Base-by-base conservation (phyloP, 306 rosid species). In the Vigna mungo region DNA sequence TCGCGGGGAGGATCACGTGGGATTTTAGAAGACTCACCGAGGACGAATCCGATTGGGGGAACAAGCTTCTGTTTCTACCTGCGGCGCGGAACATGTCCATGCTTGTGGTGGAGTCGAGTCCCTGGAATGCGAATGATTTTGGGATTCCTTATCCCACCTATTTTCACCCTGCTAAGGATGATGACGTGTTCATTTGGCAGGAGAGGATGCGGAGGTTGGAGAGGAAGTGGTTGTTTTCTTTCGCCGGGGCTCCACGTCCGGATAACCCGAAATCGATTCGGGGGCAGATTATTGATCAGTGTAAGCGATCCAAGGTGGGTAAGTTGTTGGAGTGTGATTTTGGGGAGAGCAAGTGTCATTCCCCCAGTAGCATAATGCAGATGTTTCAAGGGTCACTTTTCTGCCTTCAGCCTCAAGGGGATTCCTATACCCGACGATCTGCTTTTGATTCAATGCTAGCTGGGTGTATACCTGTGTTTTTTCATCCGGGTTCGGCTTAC, bases 61-160 rank as follows among this genome's bases (percentile, higher is more conserved):
- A 85, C 80, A 92, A 92, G 87, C 99, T 96, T 78, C 84, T 96
- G 83, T 96, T 96, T 61, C 75, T 96, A 52, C 99, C 97, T 0
- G 99, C 98, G 21, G 99, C 98, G 1, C 91, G 84, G 89, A 92
- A 96, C 72, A 96, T 96, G 99, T 96, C 99, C 13, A 96, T 96
- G 99, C 99, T 96, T 68, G 99, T 96, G 54, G 99, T 96, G 1
- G 99, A 96, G 75, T 96, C 99, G 2, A 96, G 99, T 84, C 99
- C 99, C 2, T 96, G 99, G 99, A 96, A 96, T 81, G 97, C 97
- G 16, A 96, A 96, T 80, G 99, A 96, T 76, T 96, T 90, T 75
- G 98, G 91, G 53, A 91, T 96, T 82, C 99, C 99, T 15, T 96
- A 96, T 75, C 99, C 99, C 4, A 91, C 99, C 2, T 96, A 96